phyloP scores from a whole-genome alignment of 1,139 yeast species.

The Blastobotrys raffinosifermentans region DNA sequence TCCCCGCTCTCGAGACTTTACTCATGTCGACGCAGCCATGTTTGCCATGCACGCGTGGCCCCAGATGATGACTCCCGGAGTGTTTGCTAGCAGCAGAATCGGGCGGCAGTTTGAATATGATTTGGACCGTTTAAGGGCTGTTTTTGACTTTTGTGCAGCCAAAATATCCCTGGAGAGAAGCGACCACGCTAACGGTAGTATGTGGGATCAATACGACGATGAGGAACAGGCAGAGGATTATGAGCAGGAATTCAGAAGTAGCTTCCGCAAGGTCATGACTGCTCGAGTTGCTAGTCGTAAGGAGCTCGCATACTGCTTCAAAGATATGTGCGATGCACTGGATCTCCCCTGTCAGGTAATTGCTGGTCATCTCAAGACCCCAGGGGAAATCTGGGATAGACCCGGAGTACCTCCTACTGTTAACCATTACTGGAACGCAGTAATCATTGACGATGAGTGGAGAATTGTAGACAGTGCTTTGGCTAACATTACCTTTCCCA shows the following conservation, averaged over 20 bases:
- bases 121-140: conserved; percentile 54
- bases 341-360: conserved; percentile 72
- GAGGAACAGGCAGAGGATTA: conserved; percentile 21
- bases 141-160: conserved; percentile 54
- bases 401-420: conserved; percentile 42
- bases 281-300: conserved; percentile 55
- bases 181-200: conserved; percentile 15
- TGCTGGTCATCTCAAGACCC: conserved; percentile 77
- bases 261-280: conserved; percentile 31
- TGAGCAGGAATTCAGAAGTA: conserved; percentile 11
- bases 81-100: conserved; percentile 43
- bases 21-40: conserved; percentile 29
- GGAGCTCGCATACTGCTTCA: conserved; percentile 72
- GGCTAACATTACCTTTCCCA: conserved; percentile 52
- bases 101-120: conserved; percentile 40
- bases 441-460: conserved; percentile 69
- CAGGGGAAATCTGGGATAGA: conserved; percentile 47
- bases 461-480: conserved; percentile 65
- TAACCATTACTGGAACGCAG: conserved; percentile 88
- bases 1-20: conserved; percentile 22
- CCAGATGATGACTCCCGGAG: conserved; percentile 39
- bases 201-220: no score
- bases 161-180: conserved; percentile 38
- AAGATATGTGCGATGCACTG: conserved; percentile 63
- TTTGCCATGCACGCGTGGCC: conserved; percentile 32